A percentile compares a stretch with the other conserved stretches of the same genome.
These are phyloP conservation scores for Trichoderma koningii DNA, from an alignment of 2,329 filamentous ascomycete genomes.

Conservation along the genomic window DNA sequence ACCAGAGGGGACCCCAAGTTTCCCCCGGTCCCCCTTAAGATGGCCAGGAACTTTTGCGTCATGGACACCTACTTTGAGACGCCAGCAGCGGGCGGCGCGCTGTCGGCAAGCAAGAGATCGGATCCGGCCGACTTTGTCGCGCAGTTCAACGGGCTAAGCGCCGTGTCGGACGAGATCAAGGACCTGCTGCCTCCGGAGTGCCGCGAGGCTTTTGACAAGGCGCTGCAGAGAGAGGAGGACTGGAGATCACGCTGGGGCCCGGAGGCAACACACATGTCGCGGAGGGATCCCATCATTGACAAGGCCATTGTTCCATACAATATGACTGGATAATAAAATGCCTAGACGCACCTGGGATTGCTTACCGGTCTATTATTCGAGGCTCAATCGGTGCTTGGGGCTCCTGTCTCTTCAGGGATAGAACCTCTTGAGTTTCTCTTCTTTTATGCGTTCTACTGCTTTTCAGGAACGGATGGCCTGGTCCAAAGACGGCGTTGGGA, in stretches of 20 bases:
- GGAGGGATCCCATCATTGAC: constrained; percentile 60
- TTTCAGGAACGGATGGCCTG: constrained; percentile 3
- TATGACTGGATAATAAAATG: constrained; percentile 41
- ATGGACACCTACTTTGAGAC: constrained; percentile 58
- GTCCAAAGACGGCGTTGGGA: constrained; percentile 26
- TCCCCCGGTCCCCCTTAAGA: constrained; percentile 50
- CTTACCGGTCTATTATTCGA: not conserved
- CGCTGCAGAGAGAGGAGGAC: constrained; percentile 62
- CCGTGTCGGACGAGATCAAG: constrained; percentile 65
- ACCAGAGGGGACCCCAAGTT: constrained; percentile 44
- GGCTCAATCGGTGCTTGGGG: not conserved
- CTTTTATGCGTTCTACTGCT: not conserved
- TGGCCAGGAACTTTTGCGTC: constrained; percentile 59
- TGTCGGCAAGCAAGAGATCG: constrained; percentile 48
- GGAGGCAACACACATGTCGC: constrained; percentile 60
- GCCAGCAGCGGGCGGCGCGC: constrained; percentile 50
- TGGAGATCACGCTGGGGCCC: constrained; percentile 77
- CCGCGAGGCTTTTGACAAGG: constrained; percentile 69
- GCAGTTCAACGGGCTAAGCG: constrained; percentile 62
- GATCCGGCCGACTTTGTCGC: constrained; percentile 52
- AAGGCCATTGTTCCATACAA: constrained; percentile 64
- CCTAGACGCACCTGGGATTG: not conserved
- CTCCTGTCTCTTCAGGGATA: not conserved
- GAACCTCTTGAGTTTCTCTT: not conserved
- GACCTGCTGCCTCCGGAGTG: constrained; percentile 70